Conservation (phyloP, 768 basidiomycete species). For the Lepiota brunneoincarnata region DNA sequence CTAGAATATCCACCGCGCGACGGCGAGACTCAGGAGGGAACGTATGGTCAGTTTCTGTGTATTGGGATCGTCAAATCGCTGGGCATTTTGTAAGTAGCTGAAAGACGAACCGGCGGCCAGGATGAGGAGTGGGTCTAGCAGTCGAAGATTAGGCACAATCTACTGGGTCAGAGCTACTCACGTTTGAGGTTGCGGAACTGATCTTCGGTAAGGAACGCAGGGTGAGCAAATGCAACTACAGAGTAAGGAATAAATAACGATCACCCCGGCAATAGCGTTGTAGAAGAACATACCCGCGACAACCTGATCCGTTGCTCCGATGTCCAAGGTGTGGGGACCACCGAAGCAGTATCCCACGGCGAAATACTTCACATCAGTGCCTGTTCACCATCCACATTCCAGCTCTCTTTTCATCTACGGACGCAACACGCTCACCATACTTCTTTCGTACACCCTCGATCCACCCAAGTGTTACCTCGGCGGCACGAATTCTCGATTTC, state of each 20-base stretch:
- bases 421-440: constrained; percentile 35
- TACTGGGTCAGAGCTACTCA: constrained; percentile 23
- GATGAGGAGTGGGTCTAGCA: constrained; percentile 49
- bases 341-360: constrained; percentile 60
- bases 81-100: too few species aligned
- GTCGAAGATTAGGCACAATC: neutral
- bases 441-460: constrained; percentile 43
- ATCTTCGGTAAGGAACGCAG: constrained; percentile 44
- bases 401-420: neutral
- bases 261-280: neutral
- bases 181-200: constrained; percentile 47
- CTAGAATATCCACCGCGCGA: constrained; percentile 53
- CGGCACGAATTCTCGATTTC: constrained; percentile 32
- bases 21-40: constrained; percentile 54
- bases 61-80: neutral
- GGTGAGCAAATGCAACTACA: constrained; percentile 56
- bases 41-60: constrained; percentile 48
- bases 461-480: constrained; percentile 46
- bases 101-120: constrained; percentile 47
- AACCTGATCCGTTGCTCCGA: constrained; percentile 43
- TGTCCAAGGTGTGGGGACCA: constrained; percentile 47
- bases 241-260: neutral
- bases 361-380: constrained; percentile 35
- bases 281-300: constrained; percentile 36
- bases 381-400: constrained; percentile 9